phyloP scores from a whole-genome alignment of 1,139 yeast species.

The Suhomyces wounanorum region DNA sequence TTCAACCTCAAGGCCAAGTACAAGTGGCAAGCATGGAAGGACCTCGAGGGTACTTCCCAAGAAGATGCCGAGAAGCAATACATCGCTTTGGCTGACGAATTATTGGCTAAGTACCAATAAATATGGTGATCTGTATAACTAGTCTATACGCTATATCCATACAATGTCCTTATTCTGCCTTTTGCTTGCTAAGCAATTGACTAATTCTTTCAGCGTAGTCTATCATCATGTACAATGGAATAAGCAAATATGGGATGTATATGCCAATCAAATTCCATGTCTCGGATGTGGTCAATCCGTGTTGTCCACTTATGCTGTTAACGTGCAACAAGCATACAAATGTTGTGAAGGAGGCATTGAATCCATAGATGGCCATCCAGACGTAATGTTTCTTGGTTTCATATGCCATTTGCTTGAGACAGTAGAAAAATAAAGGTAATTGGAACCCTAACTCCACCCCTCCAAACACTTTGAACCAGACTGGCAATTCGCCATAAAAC shows the following conservation, averaged over 20 bases:
- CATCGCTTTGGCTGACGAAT: conserved; percentile 71
- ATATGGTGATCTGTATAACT: neutral
- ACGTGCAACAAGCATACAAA: conserved; percentile 59
- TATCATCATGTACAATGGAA: conserved; percentile 58
- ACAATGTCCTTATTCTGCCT: neutral
- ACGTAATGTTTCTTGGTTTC: conserved; percentile 42
- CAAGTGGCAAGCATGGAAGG: conserved; percentile 98
- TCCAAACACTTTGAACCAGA: conserved; percentile 75
- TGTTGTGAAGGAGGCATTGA: conserved; percentile 76
- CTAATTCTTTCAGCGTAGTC: conserved; percentile 33
- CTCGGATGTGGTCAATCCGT: conserved; percentile 41
- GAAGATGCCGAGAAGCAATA: conserved; percentile 90
- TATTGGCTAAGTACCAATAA: conserved; percentile 51
- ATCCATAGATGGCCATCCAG: conserved; percentile 64
- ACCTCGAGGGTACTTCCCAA: conserved; percentile 78
- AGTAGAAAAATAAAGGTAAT: conserved; percentile 70
- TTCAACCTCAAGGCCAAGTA: conserved; percentile 93
- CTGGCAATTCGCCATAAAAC: conserved; percentile 48
- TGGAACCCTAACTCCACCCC: conserved; percentile 72
- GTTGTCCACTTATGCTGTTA: conserved; percentile 27
- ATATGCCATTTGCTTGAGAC: conserved; percentile 21
- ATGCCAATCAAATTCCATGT: conserved; percentile 47
- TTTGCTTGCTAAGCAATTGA: conserved; percentile 4
- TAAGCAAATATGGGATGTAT: conserved; percentile 67
- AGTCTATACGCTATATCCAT: neutral